These are phyloP conservation scores for Lyophyllum shimeji DNA, from an alignment of 768 basidiomycete species.

Conservation along the genomic window DNA sequence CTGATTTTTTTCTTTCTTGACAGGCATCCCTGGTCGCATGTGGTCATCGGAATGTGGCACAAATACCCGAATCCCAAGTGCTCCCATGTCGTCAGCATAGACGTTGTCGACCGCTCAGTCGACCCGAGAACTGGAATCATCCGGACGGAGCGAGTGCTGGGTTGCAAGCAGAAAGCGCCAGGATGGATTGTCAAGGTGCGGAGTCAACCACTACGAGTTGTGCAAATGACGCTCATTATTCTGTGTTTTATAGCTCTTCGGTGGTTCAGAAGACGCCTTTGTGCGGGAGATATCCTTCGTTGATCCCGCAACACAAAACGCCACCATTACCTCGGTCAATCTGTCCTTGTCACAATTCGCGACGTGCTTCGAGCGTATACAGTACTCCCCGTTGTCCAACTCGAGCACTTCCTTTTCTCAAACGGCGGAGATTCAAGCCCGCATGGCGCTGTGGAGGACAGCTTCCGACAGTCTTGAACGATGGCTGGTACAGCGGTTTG, in stretches of 20 bases:
- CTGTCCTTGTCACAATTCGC: slow-evolving; percentile 94
- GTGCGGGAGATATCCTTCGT: slow-evolving; percentile 94
- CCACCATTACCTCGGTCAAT: slow-evolving; percentile 89
- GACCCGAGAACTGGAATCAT: slow-evolving; percentile 86
- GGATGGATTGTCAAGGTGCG: slow-evolving; percentile 90
- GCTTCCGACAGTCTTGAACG: slow-evolving; percentile 82
- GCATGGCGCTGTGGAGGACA: slow-evolving; percentile 77
- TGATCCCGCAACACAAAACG: slow-evolving; percentile 77
- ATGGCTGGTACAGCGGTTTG: slow-evolving; percentile 87
- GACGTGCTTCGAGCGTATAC: slow-evolving; percentile 88
- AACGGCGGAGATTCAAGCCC: slow-evolving; percentile 89
- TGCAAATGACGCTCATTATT: slow-evolving; percentile 2
- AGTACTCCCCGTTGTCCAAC: slow-evolving; percentile 70
- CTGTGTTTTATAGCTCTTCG: slow-evolving; percentile 64
- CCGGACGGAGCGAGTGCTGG: slow-evolving; percentile 86
- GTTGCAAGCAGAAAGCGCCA: slow-evolving; percentile 91
- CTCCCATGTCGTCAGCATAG: slow-evolving; percentile 83
- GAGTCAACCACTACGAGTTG: slow-evolving; percentile 6
- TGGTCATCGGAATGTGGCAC: slow-evolving; percentile 90
- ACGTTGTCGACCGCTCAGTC: slow-evolving; percentile 82
- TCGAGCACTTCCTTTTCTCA: slow-evolving; percentile 76
- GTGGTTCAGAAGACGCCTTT: slow-evolving; percentile 92
- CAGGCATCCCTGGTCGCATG: slow-evolving; percentile 90
- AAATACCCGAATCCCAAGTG: slow-evolving; percentile 96
- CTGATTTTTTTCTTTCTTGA: slow-evolving; percentile 11